Percentiles rank a stretch among this genome's conserved stretches.
These are phyloP conservation scores for Aureobasidium sp. DNA, from an alignment of 2,329 filamentous ascomycete species.

Conservation along the genomic window DNA sequence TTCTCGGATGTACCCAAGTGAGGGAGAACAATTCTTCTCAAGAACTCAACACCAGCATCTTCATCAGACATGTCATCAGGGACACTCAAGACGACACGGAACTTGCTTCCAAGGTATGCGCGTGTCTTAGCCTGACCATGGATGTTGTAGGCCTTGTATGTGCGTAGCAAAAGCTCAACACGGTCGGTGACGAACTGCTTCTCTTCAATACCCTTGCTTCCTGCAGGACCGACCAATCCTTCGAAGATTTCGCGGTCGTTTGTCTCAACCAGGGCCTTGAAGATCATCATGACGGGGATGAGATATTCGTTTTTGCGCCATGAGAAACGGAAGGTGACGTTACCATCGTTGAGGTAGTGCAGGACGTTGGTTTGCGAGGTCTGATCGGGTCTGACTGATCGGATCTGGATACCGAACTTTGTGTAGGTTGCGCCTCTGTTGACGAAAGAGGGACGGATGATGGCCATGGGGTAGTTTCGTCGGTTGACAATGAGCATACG, in stretches of 20 bases:
- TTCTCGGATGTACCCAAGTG: slow-evolving; percentile 84
- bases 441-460: slow-evolving; percentile 80
- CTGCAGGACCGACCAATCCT: slow-evolving; percentile 71
- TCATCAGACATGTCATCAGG: slow-evolving; percentile 78
- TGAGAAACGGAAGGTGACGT: slow-evolving; percentile 93
- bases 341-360: slow-evolving; percentile 92
- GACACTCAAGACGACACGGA: slow-evolving; percentile 78
- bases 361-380: slow-evolving; percentile 96
- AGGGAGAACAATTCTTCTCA: slow-evolving; percentile 82
- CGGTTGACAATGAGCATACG: slow-evolving; percentile 84
- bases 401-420: slow-evolving; percentile 80
- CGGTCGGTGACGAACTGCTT: slow-evolving; percentile 88
- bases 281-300: slow-evolving; percentile 91
- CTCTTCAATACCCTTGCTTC: slow-evolving; percentile 71
- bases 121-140: slow-evolving; percentile 77
- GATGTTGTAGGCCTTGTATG: slow-evolving; percentile 83
- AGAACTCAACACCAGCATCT: slow-evolving; percentile 83
- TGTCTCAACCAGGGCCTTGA: slow-evolving; percentile 91
- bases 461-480: slow-evolving; percentile 92
- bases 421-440: slow-evolving; percentile 84
- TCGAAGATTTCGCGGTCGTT: slow-evolving; percentile 96
- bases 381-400: slow-evolving; percentile 92
- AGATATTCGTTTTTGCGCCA: slow-evolving; percentile 97
- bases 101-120: slow-evolving; percentile 83
- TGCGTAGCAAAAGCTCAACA: slow-evolving; percentile 82